These are phyloP conservation scores for Lyophyllum atratum DNA, from an alignment of 768 basidiomycete genomes.

Conservation along the genomic window DNA sequence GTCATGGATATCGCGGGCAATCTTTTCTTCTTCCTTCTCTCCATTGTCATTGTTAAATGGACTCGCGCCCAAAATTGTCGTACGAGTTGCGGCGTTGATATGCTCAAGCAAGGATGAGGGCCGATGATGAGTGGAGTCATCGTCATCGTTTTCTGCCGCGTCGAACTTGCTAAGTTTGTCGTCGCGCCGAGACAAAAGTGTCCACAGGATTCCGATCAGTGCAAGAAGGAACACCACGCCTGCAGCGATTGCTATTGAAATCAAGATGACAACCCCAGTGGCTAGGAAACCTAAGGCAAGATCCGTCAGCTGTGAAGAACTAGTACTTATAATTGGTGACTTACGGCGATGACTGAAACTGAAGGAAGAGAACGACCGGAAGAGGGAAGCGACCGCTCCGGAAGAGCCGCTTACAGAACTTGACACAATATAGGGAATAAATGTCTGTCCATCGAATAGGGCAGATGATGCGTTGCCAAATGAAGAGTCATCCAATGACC, in stretches of 20 bases:
- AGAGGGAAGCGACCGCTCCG: slow-evolving; percentile 75
- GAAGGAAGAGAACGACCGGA: slow-evolving; percentile 80
- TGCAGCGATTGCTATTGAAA: slow-evolving; percentile 95
- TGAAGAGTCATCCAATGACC: slow-evolving; percentile 64
- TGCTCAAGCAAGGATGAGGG: slow-evolving; percentile 89
- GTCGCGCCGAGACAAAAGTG: slow-evolving; percentile 80
- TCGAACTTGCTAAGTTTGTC: slow-evolving; percentile 70
- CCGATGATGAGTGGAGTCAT: slow-evolving; percentile 74
- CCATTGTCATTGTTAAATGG: slow-evolving; percentile 38
- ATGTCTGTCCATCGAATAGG: slow-evolving; percentile 81
- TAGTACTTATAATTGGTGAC: slow-evolving; percentile 27
- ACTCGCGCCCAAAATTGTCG: slow-evolving; percentile 69
- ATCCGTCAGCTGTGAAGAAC: slow-evolving; percentile 13
- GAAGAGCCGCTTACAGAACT: slow-evolving; percentile 62
- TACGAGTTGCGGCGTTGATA: slow-evolving; percentile 87
- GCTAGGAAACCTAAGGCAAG: slow-evolving; percentile 74
- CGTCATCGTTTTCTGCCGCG: slow-evolving; percentile 66
- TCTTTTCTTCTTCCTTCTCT: slow-evolving; percentile 61
- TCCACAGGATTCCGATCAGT: slow-evolving; percentile 85
- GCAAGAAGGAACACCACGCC: slow-evolving; percentile 90
- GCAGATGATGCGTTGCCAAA: slow-evolving; percentile 84
- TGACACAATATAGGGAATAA: slow-evolving; percentile 83
- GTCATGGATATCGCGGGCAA: slow-evolving; percentile 43
- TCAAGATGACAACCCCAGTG: slow-evolving; percentile 90
- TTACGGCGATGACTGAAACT: slow-evolving; percentile 71